Conservation (phyloP, 805 yeast species). For the Saccharomycopsis malanga region DNA sequence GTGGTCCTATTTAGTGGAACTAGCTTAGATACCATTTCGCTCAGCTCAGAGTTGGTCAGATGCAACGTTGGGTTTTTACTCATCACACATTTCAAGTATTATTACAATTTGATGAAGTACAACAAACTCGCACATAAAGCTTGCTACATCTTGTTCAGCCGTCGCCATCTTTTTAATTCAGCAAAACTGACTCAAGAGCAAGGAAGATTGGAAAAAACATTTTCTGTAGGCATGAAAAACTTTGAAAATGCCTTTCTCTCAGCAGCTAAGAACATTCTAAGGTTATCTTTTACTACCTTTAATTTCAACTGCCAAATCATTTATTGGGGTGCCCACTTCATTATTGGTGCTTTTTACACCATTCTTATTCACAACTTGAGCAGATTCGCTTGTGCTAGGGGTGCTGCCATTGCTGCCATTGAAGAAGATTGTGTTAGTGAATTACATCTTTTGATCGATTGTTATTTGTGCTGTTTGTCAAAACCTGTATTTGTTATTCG, state of each 20-base stretch:
- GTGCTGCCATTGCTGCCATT: not conserved
- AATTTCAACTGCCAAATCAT: conserved; percentile 1
- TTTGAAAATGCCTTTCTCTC: not conserved
- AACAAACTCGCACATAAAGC: conserved; percentile 14
- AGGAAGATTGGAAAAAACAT: conserved; percentile 2
- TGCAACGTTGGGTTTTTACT: not conserved
- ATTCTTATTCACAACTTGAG: conserved; percentile 8
- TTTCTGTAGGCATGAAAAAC: not conserved
- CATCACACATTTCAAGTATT: conserved; percentile 8
- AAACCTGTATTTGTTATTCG: not conserved
- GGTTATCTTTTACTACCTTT: not conserved
- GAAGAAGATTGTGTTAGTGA: conserved; percentile 1
- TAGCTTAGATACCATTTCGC: not conserved
- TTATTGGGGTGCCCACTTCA: conserved; percentile 9
- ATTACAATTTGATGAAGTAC: conserved; percentile 7
- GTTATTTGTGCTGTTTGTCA: conserved; percentile 3
- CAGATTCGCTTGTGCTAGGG: not conserved
- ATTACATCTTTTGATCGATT: conserved; percentile 13
- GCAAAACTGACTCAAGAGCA: not conserved
- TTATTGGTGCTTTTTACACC: conserved; percentile 16
- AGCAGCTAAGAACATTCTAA: conserved; percentile 7
- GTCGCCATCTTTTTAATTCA: conserved; percentile 4
- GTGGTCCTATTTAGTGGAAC: not conserved
- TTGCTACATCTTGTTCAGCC: conserved; percentile 5
- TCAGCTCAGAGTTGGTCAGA: not conserved